These are phyloP conservation scores for Linderina pennispora DNA, from an alignment of 192 early-diverging fungal species.

Conservation along the genomic window DNA sequence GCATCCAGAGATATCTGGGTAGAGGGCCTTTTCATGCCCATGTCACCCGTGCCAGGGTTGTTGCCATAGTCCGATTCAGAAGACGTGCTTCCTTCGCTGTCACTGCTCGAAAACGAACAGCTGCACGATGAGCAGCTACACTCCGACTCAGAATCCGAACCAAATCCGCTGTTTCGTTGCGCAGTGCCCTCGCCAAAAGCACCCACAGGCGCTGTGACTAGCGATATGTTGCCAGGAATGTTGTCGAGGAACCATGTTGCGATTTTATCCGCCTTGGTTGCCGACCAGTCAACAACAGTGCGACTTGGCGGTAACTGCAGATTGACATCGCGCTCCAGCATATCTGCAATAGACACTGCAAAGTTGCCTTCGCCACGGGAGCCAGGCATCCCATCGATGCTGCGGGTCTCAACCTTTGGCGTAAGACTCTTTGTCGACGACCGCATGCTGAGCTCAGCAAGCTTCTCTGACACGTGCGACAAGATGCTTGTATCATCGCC, in stretches of 20 bases:
- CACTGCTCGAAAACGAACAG: conserved; percentile 27
- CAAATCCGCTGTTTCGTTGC: conserved; percentile 8
- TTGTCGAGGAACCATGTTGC: conserved; percentile 48
- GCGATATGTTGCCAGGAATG: conserved; percentile 40
- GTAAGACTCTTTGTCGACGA: background rate
- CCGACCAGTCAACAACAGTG: conserved; percentile 40
- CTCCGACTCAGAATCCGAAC: conserved; percentile 19
- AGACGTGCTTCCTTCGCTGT: conserved; percentile 5
- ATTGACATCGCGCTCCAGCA: conserved; percentile 12
- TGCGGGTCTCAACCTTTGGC: background rate
- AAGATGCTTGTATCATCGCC: conserved; percentile 36
- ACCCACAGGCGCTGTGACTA: conserved; percentile 21
- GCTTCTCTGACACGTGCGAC: conserved; percentile 39
- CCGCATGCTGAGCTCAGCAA: conserved; percentile 21
- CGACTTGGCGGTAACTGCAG: conserved; percentile 30
- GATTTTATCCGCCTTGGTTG: conserved; percentile 33
- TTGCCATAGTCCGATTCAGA: background rate
- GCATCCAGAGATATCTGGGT: background rate
- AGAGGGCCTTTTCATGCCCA: no score
- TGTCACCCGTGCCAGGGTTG: background rate
- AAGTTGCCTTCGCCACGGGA: no score
- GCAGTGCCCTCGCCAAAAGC: conserved; percentile 28
- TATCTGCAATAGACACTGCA: no score
- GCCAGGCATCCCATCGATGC: no score
- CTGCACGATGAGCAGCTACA: conserved; percentile 32